phyloP scores from a whole-genome alignment of 1,284 basidiomycete species.

The Cryptococcus neoformans region DNA sequence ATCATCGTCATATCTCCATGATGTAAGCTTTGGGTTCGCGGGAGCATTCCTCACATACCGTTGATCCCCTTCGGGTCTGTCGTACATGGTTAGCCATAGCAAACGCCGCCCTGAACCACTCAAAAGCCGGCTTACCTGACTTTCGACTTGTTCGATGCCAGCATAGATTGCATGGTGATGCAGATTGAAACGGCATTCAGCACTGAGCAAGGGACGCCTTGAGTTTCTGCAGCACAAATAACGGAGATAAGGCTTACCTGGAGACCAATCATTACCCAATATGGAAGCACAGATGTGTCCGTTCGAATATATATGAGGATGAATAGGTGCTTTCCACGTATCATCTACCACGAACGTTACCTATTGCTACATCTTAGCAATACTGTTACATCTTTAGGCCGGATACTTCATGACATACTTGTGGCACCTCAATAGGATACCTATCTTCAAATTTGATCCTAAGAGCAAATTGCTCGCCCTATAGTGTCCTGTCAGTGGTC shows the following conservation, averaged over 20 bases:
- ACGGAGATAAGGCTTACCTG: slow-evolving; percentile 21
- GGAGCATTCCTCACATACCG: slow-evolving; percentile 44
- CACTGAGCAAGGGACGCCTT: slow-evolving; percentile 19
- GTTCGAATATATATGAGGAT: slow-evolving; percentile 50
- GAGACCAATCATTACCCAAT: slow-evolving; percentile 36
- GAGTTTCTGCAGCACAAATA: not conserved
- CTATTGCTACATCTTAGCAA: slow-evolving; percentile 9
- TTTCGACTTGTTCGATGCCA: slow-evolving; percentile 49
- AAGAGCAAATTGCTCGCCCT: slow-evolving; percentile 46
- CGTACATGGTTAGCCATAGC: not conserved
- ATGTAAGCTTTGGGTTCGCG: slow-evolving; percentile 44
- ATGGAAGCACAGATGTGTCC: slow-evolving; percentile 50
- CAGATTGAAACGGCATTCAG: slow-evolving; percentile 48
- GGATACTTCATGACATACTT: slow-evolving; percentile 21
- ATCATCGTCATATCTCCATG: slow-evolving; percentile 48
- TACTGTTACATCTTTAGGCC: too few relatives aligned
- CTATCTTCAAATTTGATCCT: slow-evolving; percentile 38
- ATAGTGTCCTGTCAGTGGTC: slow-evolving; percentile 3
- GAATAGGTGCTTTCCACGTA: slow-evolving; percentile 41
- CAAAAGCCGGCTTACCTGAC: slow-evolving; percentile 27
- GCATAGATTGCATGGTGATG: slow-evolving; percentile 52
- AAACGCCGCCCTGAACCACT: too few relatives aligned
- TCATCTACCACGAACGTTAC: slow-evolving; percentile 45
- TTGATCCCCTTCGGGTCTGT: slow-evolving; percentile 47
- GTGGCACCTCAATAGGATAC: slow-evolving; percentile 48